Conservation (phyloP, 2,329 filamentous ascomycete genomes). For the Ceratocystis albifundus region DNA sequence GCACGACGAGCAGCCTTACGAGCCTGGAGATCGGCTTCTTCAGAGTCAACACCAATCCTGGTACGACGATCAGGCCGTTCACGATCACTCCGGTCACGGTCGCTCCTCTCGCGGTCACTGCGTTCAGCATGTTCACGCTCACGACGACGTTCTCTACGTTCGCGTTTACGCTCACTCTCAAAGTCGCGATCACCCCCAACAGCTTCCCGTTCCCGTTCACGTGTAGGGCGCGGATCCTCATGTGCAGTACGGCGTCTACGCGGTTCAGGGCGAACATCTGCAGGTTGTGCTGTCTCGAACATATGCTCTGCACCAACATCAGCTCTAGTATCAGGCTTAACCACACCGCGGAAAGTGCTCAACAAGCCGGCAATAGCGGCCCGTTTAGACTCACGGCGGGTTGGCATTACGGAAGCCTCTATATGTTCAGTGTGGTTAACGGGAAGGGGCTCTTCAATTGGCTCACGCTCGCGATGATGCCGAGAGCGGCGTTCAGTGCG, state of each 20-base stretch:
- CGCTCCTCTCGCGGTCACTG: constrained; percentile 37
- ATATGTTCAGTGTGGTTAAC: constrained; percentile 5
- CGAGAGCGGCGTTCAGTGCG: constrained; percentile 14
- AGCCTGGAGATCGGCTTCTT: constrained; percentile 49
- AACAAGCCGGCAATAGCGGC: constrained; percentile 45
- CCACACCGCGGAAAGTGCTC: constrained; percentile 43
- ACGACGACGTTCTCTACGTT: constrained; percentile 13
- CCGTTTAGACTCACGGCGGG: constrained; percentile 21
- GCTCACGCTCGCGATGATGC: constrained; percentile 16
- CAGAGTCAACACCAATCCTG: constrained; percentile 38
- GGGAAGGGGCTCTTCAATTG: constrained; percentile 1
- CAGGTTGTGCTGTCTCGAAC: neutral
- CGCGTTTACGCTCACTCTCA: constrained; percentile 25
- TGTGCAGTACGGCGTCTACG: constrained; percentile 13
- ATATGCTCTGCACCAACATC: neutral
- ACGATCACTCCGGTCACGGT: constrained; percentile 40
- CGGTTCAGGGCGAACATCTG: constrained; percentile 11
- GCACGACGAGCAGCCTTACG: constrained; percentile 52
- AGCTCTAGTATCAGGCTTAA: constrained; percentile 33
- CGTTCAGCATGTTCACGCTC: constrained; percentile 24
- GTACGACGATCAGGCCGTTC: constrained; percentile 38
- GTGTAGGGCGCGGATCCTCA: constrained; percentile 5
- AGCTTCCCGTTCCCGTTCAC: constrained; percentile 4
- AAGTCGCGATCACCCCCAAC: constrained; percentile 28
- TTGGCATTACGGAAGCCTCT: constrained; percentile 1